These are phyloP conservation scores for Vigna radiata DNA, from an alignment of 306 rosid species.

Conservation along the genomic window DNA sequence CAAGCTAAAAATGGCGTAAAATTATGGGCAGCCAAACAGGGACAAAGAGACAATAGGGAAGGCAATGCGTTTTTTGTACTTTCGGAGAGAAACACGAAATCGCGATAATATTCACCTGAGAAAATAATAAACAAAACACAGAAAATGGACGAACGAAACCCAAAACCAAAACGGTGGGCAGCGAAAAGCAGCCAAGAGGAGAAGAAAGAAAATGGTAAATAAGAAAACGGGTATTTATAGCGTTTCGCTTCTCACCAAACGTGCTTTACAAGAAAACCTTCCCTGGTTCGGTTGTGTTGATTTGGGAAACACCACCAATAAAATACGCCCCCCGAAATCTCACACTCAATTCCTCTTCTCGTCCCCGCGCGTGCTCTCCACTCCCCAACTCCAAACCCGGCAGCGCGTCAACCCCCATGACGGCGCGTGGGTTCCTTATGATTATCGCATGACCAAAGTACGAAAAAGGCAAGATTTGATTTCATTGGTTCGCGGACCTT, in stretches of 20 bases:
- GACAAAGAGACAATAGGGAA: conserved; percentile 39
- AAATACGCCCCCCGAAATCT: background rate
- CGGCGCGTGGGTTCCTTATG: conserved; percentile 34
- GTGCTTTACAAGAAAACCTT: conserved; percentile 51
- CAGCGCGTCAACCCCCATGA: background rate
- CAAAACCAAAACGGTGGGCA: background rate
- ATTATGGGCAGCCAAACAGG: conserved; percentile 42
- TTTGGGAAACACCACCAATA: conserved; percentile 50
- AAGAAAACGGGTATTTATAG: conserved; percentile 56
- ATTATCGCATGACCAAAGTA: background rate
- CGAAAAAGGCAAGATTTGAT: conserved; percentile 5
- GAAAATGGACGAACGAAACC: background rate
- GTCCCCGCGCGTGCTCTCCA: background rate
- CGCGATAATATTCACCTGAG: conserved; percentile 30
- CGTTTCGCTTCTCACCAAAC: conserved; percentile 42
- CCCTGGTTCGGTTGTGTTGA: conserved; percentile 53
- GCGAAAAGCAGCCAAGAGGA: background rate
- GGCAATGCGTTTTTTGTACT: conserved; percentile 34
- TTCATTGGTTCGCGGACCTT: conserved; percentile 25
- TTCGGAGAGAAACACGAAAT: background rate
- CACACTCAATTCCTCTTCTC: background rate
- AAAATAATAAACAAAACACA: background rate
- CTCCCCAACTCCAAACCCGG: background rate
- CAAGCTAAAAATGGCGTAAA: conserved; percentile 20
- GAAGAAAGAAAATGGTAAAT: background rate